Evolutionary conservation across 2,329 filamentous ascomycete genomes (phyloP), one percentile per base, ranked within the genome.

Genomic region (Cercospora sojina): DNA sequence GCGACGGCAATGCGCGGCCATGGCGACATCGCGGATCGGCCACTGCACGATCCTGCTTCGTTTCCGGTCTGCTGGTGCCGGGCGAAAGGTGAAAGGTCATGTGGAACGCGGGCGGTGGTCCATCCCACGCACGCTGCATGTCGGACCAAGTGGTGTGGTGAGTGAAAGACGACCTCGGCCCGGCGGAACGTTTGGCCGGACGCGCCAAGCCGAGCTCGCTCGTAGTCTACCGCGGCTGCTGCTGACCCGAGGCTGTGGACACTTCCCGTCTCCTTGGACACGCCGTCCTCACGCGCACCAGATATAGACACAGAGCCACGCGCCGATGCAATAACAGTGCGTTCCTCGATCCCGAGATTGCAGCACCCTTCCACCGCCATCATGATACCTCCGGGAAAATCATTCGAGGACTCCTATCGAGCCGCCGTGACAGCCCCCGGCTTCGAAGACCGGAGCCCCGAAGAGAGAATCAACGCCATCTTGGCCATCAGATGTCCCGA

Each of bases 391-490:
- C 62, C 53, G 5, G 66, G 59, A 51, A 64, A 67, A 23, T 53
- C 58, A 6, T 63, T 58, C 41, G n/a, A 32, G 3, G 62, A 68
- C 8, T 59, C 63, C 43, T 69, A 53, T 57, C 61, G 55, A 23
- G 49, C 49, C 2, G 25, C 65, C 3, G 63, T 63, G 5, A 60
- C 60, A 8, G 49, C 18, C 13, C 60, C 58, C 7, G 59, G 64
- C 27, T 73, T 75, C 64, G 64, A 67, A 18, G 53, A 67, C 7
- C 32, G 67, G 20, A 63, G 67, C 0, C 72, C 73, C 3, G 69
- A 71, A 64, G 71, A 74, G 12, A 55, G 74, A 20, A 74, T 76
- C 64, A 68, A 67, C 10, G 58, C 67, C 1, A 64, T 74, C 7
- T 58, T 72, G 27, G 29, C 55, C 25, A 66, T 72, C 10, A 64